These are phyloP conservation scores for Fusarium penzigii DNA, from an alignment of 2,329 filamentous ascomycete genomes.

Conservation along the genomic window DNA sequence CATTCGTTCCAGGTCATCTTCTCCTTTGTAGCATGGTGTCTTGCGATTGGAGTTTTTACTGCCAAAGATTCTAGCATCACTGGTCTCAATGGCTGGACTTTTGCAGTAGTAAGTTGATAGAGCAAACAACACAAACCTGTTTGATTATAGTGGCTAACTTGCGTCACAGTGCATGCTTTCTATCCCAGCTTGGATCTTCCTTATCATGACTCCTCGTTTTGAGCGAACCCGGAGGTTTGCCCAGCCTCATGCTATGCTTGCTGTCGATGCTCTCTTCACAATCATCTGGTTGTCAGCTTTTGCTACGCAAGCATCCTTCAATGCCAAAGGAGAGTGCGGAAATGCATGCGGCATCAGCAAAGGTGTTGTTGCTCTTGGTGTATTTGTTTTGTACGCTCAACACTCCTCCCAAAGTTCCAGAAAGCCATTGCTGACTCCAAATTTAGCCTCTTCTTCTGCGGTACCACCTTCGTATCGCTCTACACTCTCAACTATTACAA, in stretches of 20 bases:
- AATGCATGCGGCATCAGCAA: conserved; percentile 61
- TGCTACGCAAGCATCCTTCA: conserved; percentile 65
- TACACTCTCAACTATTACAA: conserved; percentile 64
- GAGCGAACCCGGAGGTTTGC: conserved; percentile 62
- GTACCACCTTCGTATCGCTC: conserved; percentile 56
- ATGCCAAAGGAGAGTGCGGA: conserved; percentile 56
- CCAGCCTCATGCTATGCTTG: conserved; percentile 61
- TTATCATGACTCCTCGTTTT: conserved; percentile 65
- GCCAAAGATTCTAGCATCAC: conserved; percentile 49
- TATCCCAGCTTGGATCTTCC: conserved; percentile 64
- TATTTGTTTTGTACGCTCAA: conserved; percentile 60
- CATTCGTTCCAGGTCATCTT: conserved; percentile 58
- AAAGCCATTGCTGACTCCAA: conserved; percentile 3
- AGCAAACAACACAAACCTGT: neutral
- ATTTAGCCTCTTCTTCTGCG: conserved; percentile 55
- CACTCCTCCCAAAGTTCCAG: neutral
- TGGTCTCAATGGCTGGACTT: conserved; percentile 63
- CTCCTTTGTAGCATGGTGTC: conserved; percentile 56
- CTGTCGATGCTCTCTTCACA: conserved; percentile 57
- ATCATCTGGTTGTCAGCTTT: conserved; percentile 69
- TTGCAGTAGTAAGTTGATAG: conserved; percentile 56
- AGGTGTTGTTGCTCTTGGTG: conserved; percentile 61
- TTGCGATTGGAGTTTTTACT: conserved; percentile 62
- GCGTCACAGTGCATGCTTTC: conserved; percentile 61
- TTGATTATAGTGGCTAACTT: neutral